phyloP scores from a whole-genome alignment of 148 eudicot species.

The Diospyros kaki region DNA sequence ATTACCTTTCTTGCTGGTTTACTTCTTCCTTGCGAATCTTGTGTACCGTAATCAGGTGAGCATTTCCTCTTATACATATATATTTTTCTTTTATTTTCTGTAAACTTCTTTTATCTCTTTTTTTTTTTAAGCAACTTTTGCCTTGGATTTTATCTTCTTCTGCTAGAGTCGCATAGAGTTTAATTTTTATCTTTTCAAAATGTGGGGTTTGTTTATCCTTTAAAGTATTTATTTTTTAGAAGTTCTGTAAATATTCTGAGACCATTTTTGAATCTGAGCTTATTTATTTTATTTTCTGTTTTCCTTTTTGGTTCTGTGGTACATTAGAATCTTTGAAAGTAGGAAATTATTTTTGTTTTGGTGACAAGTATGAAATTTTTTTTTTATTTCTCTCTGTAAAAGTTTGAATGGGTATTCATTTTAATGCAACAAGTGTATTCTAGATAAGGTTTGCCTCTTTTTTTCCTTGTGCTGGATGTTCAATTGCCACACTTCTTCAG shows the following conservation, averaged over 20 bases:
- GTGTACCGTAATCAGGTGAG: slow-evolving; percentile 94
- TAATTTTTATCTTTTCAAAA: background rate
- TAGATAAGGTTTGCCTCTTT: background rate
- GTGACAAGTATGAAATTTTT: no score
- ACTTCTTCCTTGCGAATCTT: slow-evolving; percentile 75
- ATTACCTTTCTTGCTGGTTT: slow-evolving; percentile 77
- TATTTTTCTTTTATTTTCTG: background rate
- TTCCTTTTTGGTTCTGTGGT: background rate
- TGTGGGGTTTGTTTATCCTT: background rate
- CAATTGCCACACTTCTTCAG: no score
- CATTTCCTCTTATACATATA: background rate
- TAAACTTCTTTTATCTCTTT: background rate
- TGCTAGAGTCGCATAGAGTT: background rate
- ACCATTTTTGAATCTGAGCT: background rate
- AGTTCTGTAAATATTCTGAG: background rate
- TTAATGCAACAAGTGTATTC: background rate
- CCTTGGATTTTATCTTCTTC: background rate
- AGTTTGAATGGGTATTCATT: no score
- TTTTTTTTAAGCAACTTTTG: background rate
- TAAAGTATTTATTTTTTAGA: background rate
- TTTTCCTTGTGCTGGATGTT: background rate
- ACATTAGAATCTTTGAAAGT: no score
- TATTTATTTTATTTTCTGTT: background rate
- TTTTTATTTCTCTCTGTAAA: no score
- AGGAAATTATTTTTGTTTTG: background rate